phyloP scores from a whole-genome alignment of 2,329 filamentous ascomycete species.

The Diplodia intermedia region DNA sequence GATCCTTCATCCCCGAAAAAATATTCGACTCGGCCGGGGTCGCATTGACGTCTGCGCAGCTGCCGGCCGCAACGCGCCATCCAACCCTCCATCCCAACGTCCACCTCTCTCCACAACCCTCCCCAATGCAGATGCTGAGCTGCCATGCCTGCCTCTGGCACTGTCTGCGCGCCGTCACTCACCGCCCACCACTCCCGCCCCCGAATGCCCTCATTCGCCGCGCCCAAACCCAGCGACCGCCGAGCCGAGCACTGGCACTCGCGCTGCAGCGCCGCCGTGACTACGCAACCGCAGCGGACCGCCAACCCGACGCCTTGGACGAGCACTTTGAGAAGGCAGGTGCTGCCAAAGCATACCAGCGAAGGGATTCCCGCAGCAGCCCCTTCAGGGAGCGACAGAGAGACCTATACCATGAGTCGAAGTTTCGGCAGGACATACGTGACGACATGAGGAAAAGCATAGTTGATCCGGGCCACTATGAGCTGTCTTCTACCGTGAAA shows the following conservation, averaged over 20 bases:
- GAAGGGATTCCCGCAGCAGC: not conserved
- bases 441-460: not conserved
- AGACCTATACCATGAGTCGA: not conserved
- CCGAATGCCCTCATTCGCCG: conserved; percentile 32
- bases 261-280: conserved; percentile 21
- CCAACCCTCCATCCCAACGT: not conserved
- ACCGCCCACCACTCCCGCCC: conserved; percentile 38
- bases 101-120: not conserved
- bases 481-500: not conserved
- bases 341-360: not conserved
- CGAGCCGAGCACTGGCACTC: conserved; percentile 22
- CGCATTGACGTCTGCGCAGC: no score
- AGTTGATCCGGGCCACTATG: not conserved
- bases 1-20: not conserved
- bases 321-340: not conserved
- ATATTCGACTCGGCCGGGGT: not conserved
- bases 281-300: conserved; percentile 12
- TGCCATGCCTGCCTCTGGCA: conserved; percentile 53
- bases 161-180: conserved; percentile 50
- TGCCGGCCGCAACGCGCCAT: not conserved
- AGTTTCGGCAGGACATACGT: not conserved
- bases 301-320: not conserved
- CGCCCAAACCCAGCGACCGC: conserved; percentile 11
- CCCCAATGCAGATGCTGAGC: conserved; percentile 48
- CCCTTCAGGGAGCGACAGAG: not conserved